A percentile compares a stretch with the other conserved stretches of the same genome.
Conservation (phyloP, 495 filamentous ascomycete genomes). For the Oleoguttula mirabilis region DNA sequence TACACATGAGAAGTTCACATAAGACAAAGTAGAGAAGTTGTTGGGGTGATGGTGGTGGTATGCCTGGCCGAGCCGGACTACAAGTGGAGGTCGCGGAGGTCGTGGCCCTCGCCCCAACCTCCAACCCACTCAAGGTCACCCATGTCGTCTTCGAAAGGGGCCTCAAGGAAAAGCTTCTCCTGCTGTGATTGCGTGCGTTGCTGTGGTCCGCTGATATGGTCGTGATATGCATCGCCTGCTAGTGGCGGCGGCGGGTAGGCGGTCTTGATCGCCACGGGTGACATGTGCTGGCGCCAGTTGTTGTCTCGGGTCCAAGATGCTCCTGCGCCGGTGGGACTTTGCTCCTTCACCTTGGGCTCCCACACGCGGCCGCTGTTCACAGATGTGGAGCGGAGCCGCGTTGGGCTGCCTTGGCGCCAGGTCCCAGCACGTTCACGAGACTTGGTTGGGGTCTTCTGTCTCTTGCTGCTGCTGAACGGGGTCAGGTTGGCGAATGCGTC, state of each 20-base stretch:
- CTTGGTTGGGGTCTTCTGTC: constrained; percentile 10
- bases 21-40: background rate
- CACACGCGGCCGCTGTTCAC: constrained; percentile 14
- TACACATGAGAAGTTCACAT: background rate
- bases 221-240: background rate
- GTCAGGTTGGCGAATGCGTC: constrained; percentile 19
- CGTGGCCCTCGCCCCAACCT: constrained; percentile 59
- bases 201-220: background rate
- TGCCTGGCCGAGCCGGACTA: constrained; percentile 5
- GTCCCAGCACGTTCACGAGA: constrained; percentile 4
- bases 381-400: constrained; percentile 9
- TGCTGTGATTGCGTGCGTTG: constrained; percentile 5
- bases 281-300: constrained; percentile 17
- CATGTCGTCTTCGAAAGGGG: constrained; percentile 41
- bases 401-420: constrained; percentile 18
- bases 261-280: background rate
- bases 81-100: background rate
- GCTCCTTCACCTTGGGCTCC: constrained; percentile 18
- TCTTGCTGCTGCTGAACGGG: constrained; percentile 22
- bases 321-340: constrained; percentile 2
- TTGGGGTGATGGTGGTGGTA: background rate
- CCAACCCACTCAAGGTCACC: constrained; percentile 60
- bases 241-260: constrained; percentile 1
- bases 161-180: constrained; percentile 15
- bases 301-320: constrained; percentile 7